Conservation (phyloP, 495 filamentous ascomycete genomes). For the Penicillium pulvis region DNA sequence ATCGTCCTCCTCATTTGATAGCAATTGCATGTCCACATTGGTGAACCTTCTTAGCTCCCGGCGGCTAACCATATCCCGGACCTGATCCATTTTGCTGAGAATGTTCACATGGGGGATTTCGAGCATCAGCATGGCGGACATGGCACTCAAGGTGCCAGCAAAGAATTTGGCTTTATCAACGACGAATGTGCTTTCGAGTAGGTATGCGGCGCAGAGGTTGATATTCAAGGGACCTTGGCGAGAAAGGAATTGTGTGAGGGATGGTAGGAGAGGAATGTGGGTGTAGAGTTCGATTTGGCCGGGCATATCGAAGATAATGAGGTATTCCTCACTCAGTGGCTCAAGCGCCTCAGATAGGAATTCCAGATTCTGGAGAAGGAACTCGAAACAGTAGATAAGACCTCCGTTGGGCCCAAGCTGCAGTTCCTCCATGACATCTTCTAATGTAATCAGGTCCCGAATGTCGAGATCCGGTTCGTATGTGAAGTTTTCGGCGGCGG, state of each 20-base stretch:
- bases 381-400: constrained; percentile 97
- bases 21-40: constrained; percentile 73
- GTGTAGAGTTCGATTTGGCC: constrained; percentile 99
- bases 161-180: constrained; percentile 97
- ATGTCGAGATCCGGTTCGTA: constrained; percentile 96
- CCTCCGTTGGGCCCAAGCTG: constrained; percentile 92
- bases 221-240: constrained; percentile 80
- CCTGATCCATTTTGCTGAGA: constrained; percentile 94
- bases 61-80: constrained; percentile 78
- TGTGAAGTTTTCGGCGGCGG: constrained; percentile 88
- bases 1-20: constrained; percentile 61
- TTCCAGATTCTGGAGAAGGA: constrained; percentile 90
- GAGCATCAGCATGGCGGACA: constrained; percentile 98
- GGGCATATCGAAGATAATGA: constrained; percentile 98
- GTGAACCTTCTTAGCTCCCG: constrained; percentile 85
- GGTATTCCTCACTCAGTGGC: constrained; percentile 85
- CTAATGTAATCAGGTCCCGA: constrained; percentile 90
- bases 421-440: constrained; percentile 99
- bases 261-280: constrained; percentile 88
- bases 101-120: constrained; percentile 95
- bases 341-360: constrained; percentile 89
- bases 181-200: constrained; percentile 93
- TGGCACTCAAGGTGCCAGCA: constrained; percentile 89
- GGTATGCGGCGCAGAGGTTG: constrained; percentile 90
- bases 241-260: constrained; percentile 79